Evolutionary conservation across 176 grass and related monocot species (phyloP).

Genomic region (Chrysopogon serrulatus): DNA sequence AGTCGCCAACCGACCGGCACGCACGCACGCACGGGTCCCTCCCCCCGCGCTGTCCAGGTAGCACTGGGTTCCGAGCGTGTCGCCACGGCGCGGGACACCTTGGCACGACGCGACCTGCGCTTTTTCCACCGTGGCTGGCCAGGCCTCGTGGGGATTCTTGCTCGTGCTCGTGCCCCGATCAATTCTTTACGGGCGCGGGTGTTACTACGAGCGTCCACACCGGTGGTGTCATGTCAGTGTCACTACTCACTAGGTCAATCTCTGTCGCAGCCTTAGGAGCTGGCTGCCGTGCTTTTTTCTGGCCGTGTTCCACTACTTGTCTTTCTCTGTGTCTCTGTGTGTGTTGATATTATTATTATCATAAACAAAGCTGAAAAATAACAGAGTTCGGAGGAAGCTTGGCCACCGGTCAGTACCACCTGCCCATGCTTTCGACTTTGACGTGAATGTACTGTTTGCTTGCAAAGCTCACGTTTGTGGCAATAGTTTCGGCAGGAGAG

Average conservation of each 20-base stretch:
- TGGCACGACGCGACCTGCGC: not conserved
- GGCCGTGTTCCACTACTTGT: conserved; percentile 15
- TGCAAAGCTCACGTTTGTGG: not conserved
- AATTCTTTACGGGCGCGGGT: not conserved
- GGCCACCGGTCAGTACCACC: not conserved
- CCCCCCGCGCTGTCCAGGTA: conserved; percentile 12
- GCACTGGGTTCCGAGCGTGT: conserved; percentile 17
- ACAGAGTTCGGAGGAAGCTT: not conserved
- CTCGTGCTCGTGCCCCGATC: not conserved
- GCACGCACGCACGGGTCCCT: not conserved
- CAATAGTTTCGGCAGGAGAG: not conserved
- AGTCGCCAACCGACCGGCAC: not conserved
- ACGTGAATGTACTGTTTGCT: not conserved
- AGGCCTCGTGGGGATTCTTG: not conserved
- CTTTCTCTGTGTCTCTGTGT: not conserved
- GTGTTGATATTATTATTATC: not conserved
- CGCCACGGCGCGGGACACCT: conserved; percentile 10
- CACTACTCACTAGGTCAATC: not conserved
- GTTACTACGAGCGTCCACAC: too few species aligned
- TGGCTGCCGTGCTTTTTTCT: conserved; percentile 18
- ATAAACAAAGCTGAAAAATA: not conserved
- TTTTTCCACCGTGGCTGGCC: conserved; percentile 2
- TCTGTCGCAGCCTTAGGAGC: conserved; percentile 13
- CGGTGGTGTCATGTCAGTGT: not conserved
- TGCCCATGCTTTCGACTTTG: conserved; percentile 19